Evolutionary conservation across 768 basidiomycete genomes (phyloP), one percentile per base, ranked within the genome.

Genomic region (Sarcodon sp.): DNA sequence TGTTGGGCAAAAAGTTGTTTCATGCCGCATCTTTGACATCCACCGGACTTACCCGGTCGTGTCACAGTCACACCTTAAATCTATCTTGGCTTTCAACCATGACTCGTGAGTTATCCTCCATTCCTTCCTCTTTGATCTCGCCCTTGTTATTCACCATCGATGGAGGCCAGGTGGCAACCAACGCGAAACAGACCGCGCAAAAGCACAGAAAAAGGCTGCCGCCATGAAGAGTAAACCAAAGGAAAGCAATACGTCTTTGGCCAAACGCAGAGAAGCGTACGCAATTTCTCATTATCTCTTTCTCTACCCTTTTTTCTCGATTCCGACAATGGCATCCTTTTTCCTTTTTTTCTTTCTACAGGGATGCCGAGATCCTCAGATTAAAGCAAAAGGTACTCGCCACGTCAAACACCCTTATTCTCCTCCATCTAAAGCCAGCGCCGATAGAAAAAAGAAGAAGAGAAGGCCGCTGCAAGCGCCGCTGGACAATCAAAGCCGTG

Each of bases 221-320:
- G 64, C 68, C 6, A 47, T 53, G 11, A 82, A 80, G 64, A 57
- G 61, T 15, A 84, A 84, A 64, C 61, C 77, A 35, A 87, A 87
- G 65, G 84, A 87, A 63, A 84, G 81, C 56, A 77, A 73, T 9
- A 52, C 69, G 1, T 66, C 44, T 43, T 69, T 88, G 35, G 73
- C 76, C 45, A 80, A 83, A 64, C 76, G 86, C 56, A 83, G 80
- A 65, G 85, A 87, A 67, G 69, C 67, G 86, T 87, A 68, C 65
- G 83, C 76, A 13, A 35, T 10, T 7, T 13, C 33, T 15, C 4
- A 31, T 9, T 38, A 45, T 34, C 35, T 16, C 31, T 7, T 47
- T 27, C 27, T 33, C 33, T 47, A 10, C 7, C 35, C 46, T 38
- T 41, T 33, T 33, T 33, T 49, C 46, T 50, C 44, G 48, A 45